These are phyloP conservation scores for Pyrenophora tritici-repentis DNA, from an alignment of 2,329 filamentous ascomycete species.

Conservation along the genomic window DNA sequence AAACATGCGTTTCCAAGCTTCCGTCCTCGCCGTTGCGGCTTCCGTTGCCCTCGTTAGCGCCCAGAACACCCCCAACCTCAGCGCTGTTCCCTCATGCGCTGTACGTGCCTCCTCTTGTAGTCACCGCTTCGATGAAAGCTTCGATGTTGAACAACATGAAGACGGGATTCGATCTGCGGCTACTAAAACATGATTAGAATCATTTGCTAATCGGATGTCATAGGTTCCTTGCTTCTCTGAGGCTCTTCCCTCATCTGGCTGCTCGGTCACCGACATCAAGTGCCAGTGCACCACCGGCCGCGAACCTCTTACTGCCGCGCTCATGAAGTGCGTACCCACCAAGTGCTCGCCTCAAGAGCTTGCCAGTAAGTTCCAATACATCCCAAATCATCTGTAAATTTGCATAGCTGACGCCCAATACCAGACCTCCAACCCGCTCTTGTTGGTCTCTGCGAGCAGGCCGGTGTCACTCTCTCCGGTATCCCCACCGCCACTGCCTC, in stretches of 20 bases:
- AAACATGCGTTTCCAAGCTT: conserved; percentile 41
- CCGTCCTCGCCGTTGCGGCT: conserved; percentile 31
- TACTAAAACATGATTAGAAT: background rate
- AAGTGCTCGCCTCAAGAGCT: conserved; percentile 47
- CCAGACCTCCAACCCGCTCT: conserved; percentile 32
- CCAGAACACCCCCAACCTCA: conserved; percentile 24
- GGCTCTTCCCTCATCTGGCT: conserved; percentile 56
- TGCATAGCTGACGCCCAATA: background rate
- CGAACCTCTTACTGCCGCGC: conserved; percentile 44
- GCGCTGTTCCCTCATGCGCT: conserved; percentile 40
- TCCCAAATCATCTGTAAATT: background rate
- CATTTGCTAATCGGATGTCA: background rate
- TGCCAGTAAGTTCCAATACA: conserved; percentile 41
- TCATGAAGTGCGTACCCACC: conserved; percentile 48
- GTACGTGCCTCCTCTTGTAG: conserved; percentile 28
- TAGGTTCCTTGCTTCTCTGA: conserved; percentile 55
- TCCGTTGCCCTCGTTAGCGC: conserved; percentile 35
- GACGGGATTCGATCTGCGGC: no score
- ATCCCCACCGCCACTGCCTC: conserved; percentile 20
- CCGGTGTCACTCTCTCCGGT: conserved; percentile 32
- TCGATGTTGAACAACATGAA: no score
- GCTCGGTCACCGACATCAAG: conserved; percentile 52
- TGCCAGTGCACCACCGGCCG: conserved; percentile 59
- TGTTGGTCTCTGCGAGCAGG: conserved; percentile 33
- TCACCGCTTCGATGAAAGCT: background rate